phyloP scores from a whole-genome alignment of 164 flowering plant species.

The Houttuynia cordata region DNA sequence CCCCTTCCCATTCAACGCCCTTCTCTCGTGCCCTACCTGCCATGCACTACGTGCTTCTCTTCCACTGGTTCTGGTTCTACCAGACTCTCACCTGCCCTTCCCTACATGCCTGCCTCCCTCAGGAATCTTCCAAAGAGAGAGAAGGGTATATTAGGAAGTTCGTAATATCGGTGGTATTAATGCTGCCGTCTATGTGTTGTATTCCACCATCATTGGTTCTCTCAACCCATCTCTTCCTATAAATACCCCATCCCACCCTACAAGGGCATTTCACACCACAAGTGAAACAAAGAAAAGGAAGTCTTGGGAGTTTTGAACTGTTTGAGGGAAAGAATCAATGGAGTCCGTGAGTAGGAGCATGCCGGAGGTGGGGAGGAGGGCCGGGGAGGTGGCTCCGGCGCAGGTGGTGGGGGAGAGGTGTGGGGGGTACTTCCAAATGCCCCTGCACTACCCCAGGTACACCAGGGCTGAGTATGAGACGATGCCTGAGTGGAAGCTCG shows the following conservation, averaged over 20 bases:
- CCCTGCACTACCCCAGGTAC: slow-evolving; percentile 37
- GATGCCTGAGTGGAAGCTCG: slow-evolving; percentile 38
- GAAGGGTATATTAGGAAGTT: too few species aligned
- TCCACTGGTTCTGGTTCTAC: neutral
- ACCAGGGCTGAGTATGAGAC: slow-evolving; percentile 22
- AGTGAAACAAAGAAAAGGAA: too few species aligned
- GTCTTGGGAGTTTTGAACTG: neutral
- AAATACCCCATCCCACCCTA: neutral
- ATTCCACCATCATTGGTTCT: too few species aligned
- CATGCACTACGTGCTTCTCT: neutral
- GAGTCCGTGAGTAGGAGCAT: neutral
- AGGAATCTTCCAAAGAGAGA: too few species aligned
- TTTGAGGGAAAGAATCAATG: neutral
- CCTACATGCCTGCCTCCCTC: too few species aligned
- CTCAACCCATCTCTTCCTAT: neutral
- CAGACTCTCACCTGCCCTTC: too few species aligned
- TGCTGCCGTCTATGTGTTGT: neutral
- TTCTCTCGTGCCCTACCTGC: neutral
- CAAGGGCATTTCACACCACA: neutral
- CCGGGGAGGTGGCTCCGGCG: neutral
- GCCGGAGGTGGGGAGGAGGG: neutral
- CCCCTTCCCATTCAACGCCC: too few species aligned
- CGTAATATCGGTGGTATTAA: neutral
- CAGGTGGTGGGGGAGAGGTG: neutral
- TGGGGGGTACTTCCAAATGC: slow-evolving; percentile 24